Percentiles rank a stretch among this genome's conserved stretches.
Conservation (phyloP, 345 rosid species). For the Arabidopsis thaliana region DNA sequence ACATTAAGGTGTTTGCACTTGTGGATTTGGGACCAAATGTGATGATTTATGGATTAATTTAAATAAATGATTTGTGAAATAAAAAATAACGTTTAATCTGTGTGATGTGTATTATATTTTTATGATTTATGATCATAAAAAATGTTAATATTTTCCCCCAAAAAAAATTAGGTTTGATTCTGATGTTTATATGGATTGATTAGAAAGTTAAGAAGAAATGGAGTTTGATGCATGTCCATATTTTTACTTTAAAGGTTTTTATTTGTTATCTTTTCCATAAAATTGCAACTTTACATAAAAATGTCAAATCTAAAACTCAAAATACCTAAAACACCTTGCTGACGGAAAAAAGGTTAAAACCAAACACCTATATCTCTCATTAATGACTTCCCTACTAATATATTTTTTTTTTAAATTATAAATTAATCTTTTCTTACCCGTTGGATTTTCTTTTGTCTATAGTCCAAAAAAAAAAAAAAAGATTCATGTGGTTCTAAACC, state of each 20-base stretch:
- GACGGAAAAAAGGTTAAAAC: no score
- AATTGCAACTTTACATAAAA: no score
- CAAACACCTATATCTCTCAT: not conserved
- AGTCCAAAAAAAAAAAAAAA: no score
- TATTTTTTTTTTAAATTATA: no score
- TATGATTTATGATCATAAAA: not conserved
- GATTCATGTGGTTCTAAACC: not conserved
- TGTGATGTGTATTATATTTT: not conserved
- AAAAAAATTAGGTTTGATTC: not conserved
- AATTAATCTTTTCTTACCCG: no score
- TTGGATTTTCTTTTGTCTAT: no score
- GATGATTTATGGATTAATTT: not conserved
- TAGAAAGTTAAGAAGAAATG: no score
- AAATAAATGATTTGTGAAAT: not conserved
- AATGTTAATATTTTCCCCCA: not conserved
- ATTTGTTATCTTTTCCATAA: no score
- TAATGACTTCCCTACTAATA: not conserved
- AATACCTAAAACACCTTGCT: no score
- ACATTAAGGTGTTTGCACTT: not conserved
- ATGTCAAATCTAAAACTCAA: no score
- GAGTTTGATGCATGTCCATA: no score
- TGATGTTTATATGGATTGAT: not conserved
- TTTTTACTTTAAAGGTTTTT: not conserved
- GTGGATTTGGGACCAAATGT: not conserved
- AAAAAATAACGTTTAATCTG: not conserved